Conservation (phyloP, 768 basidiomycete genomes). For the Hygrophorus pudorinus region DNA sequence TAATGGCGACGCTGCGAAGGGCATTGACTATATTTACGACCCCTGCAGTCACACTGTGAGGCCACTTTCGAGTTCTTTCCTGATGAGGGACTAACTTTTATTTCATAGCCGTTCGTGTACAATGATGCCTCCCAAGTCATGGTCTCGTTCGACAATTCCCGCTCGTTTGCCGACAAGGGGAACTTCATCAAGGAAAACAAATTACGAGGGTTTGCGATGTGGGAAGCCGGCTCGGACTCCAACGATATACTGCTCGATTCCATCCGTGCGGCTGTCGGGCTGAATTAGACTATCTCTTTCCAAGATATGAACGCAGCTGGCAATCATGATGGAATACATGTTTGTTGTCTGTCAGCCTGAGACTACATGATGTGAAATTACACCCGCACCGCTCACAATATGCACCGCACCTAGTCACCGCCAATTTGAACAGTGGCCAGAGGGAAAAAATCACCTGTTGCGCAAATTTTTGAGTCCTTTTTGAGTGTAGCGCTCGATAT, state of each 20-base stretch:
- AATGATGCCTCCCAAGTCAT: constrained; percentile 40
- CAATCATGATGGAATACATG: too few relatives aligned
- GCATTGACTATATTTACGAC: constrained; percentile 47
- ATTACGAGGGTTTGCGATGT: constrained; percentile 60
- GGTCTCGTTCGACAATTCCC: constrained; percentile 57
- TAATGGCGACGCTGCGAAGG: constrained; percentile 29
- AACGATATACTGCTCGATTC: constrained; percentile 53
- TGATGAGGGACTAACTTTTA: constrained; percentile 3
- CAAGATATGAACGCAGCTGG: too few relatives aligned
- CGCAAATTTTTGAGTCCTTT: too few relatives aligned
- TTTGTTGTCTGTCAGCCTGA: too few relatives aligned
- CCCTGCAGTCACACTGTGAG: constrained; percentile 67
- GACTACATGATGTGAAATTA: too few relatives aligned
- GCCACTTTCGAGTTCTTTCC: constrained; percentile 4
- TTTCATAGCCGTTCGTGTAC: constrained; percentile 57
- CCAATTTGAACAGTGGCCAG: too few relatives aligned
- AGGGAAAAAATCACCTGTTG: too few relatives aligned
- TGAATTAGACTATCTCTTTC: not conserved
- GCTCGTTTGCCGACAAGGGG: constrained; percentile 56
- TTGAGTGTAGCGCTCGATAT: too few relatives aligned
- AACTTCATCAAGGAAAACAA: constrained; percentile 40
- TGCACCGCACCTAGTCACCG: too few relatives aligned
- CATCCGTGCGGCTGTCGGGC: constrained; percentile 28
- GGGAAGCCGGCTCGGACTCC: constrained; percentile 62
- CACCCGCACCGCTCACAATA: too few relatives aligned